Conservation (phyloP, 1,284 basidiomycete genomes). For the Cutaneotrichosporon mucoides region DNA sequence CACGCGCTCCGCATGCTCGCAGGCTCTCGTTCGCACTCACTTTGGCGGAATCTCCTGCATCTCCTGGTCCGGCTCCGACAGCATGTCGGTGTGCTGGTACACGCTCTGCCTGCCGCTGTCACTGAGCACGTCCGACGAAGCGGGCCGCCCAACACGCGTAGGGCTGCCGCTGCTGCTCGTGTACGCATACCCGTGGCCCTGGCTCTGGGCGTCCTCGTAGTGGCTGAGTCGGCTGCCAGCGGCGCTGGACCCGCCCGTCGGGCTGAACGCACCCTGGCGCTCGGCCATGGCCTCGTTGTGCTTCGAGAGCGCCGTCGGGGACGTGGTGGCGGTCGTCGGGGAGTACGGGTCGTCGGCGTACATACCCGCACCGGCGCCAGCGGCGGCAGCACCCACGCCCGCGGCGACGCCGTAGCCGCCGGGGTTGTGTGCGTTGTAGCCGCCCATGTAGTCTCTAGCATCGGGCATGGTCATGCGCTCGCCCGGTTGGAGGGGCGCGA, state of each 20-base stretch:
- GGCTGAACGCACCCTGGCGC: conserved; percentile 16
- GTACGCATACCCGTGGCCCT: not conserved
- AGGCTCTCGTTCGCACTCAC: conserved; percentile 16
- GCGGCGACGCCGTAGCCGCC: conserved; percentile 15
- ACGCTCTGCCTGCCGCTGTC: conserved; percentile 1
- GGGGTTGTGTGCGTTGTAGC: conserved; percentile 6
- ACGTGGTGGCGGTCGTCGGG: not conserved
- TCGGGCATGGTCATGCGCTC: conserved; percentile 42
- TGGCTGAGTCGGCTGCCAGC: not conserved
- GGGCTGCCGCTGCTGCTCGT: not conserved
- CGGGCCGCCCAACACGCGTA: not conserved
- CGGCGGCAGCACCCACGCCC: not conserved
- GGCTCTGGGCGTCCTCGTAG: conserved; percentile 2
- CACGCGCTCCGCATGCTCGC: not conserved
- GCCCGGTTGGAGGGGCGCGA: conserved; percentile 28
- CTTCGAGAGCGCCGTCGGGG: not conserved
- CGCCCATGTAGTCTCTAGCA: conserved; percentile 35
- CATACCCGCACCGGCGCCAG: conserved; percentile 2
- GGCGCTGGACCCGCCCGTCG: not conserved
- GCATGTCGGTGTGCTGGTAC: conserved; percentile 26
- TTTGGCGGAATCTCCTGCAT: conserved; percentile 41
- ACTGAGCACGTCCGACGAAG: not conserved
- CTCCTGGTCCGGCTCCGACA: conserved; percentile 19
- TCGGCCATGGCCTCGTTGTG: conserved; percentile 13
- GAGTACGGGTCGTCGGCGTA: not conserved